Percentiles rank a stretch among this genome's conserved stretches.
Evolutionary conservation across 1,139 yeast species (phyloP).

Genomic region (Candida tropicalis): DNA sequence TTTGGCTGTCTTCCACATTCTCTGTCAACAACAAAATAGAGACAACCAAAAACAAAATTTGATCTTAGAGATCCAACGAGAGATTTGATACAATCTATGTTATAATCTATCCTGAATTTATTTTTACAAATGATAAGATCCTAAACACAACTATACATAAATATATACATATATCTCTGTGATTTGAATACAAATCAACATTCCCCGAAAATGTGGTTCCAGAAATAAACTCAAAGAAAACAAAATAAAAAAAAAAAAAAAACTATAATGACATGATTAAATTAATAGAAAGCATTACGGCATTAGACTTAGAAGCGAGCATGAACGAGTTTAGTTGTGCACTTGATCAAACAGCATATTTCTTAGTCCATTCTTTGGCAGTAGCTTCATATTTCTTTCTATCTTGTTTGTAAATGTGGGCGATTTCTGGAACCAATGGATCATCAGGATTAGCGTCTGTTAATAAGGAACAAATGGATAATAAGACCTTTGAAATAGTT

Average conservation of each 20-base stretch:
- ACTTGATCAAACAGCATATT: slow-evolving; percentile 76
- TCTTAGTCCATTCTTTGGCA: slow-evolving; percentile 98
- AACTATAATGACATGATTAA: slow-evolving; percentile 8
- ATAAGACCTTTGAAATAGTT: slow-evolving; percentile 84
- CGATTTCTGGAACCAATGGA: slow-evolving; percentile 98
- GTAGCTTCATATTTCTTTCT: slow-evolving; percentile 94
- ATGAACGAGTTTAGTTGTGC: neutral
- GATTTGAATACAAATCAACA: neutral
- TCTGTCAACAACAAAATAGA: no score
- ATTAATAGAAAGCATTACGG: slow-evolving; percentile 5
- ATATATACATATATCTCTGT: slow-evolving; percentile 4
- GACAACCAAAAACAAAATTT: no score
- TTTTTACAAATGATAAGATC: neutral
- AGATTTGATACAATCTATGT: no score
- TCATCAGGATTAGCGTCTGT: slow-evolving; percentile 99
- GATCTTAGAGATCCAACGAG: no score
- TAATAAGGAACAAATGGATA: slow-evolving; percentile 85
- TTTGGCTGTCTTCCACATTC: no score
- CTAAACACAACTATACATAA: neutral
- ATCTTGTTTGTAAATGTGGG: slow-evolving; percentile 94
- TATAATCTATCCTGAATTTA: slow-evolving; percentile 4
- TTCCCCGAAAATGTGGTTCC: neutral
- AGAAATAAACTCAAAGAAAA: slow-evolving; percentile 1
- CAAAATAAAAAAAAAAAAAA: neutral
- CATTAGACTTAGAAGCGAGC: slow-evolving; percentile 4